These are phyloP conservation scores for Crithidia sp. DNA, from an alignment of 208 protist species.

Conservation along the genomic window DNA sequence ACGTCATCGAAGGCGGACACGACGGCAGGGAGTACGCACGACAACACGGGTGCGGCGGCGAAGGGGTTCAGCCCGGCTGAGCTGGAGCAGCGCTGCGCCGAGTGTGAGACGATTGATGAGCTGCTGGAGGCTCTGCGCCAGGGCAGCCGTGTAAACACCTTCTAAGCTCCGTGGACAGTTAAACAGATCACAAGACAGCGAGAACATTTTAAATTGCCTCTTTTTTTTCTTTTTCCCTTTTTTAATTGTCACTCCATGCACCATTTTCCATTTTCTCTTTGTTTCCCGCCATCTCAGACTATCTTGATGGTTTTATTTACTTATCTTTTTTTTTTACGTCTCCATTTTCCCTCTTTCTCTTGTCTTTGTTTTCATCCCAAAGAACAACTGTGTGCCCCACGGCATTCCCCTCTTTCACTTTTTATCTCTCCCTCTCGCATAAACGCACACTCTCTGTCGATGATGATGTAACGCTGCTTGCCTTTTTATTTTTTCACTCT, in stretches of 20 bases:
- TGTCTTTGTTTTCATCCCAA: conserved; percentile 6
- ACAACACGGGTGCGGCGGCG: conserved; percentile 2
- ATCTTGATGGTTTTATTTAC: background rate
- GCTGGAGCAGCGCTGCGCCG: conserved; percentile 88
- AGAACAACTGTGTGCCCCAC: no score
- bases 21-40: background rate
- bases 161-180: conserved; percentile 27
- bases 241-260: background rate
- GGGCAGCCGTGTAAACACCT: conserved; percentile 60
- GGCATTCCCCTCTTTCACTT: background rate
- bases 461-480: no score
- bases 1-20: conserved; percentile 24
- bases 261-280: background rate
- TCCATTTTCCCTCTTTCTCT: background rate
- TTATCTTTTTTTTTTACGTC: background rate
- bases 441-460: no score
- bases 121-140: conserved; percentile 58
- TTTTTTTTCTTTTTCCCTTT: conserved; percentile 7
- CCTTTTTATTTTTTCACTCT: background rate
- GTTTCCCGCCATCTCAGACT: background rate
- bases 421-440: background rate
- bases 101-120: conserved; percentile 77
- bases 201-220: conserved; percentile 1
- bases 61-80: conserved; percentile 78
- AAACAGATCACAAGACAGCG: no score